Percentiles rank a stretch among this genome's conserved stretches.
Evolutionary conservation across 352 stramenopile species (phyloP).

Genomic region (Phytopythium sindhum): DNA sequence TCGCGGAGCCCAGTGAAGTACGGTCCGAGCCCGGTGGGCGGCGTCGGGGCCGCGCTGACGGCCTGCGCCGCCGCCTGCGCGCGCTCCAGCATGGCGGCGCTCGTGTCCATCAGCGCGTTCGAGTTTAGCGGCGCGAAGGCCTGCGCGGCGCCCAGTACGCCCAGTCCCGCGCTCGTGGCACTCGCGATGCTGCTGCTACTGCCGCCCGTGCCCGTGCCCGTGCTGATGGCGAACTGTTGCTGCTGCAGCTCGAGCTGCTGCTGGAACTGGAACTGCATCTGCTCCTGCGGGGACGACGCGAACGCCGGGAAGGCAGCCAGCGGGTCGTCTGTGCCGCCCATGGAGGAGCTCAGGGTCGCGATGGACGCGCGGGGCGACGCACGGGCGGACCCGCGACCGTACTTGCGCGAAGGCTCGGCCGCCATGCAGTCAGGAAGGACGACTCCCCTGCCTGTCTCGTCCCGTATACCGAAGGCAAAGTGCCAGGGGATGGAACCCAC

Average conservation of each 20-base stretch:
- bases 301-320: slow-evolving; percentile 4
- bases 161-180: background rate
- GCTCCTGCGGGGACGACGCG: slow-evolving; percentile 12
- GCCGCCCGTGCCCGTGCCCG: slow-evolving; percentile 3
- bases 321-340: slow-evolving; percentile 1
- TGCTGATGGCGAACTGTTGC: slow-evolving; percentile 14
- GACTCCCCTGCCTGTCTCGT: no score
- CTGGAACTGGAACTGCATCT: slow-evolving; percentile 25
- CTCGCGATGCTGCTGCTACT: background rate
- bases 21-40: background rate
- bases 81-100: slow-evolving; percentile 3
- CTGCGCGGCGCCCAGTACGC: background rate
- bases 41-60: background rate
- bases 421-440: background rate
- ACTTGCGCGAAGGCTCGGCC: background rate
- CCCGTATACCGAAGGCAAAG: no score
- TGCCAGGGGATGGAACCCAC: no score
- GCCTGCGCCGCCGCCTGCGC: background rate
- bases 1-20: background rate
- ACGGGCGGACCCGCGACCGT: background rate
- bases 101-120: slow-evolving; percentile 1
- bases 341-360: background rate
- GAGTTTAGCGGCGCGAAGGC: background rate
- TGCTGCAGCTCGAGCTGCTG: slow-evolving; percentile 17
- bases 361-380: background rate